Evolutionary conservation across 2,329 filamentous ascomycete genomes (phyloP), one percentile per base, ranked within the genome.

Genomic region (Alternaria rosae): DNA sequence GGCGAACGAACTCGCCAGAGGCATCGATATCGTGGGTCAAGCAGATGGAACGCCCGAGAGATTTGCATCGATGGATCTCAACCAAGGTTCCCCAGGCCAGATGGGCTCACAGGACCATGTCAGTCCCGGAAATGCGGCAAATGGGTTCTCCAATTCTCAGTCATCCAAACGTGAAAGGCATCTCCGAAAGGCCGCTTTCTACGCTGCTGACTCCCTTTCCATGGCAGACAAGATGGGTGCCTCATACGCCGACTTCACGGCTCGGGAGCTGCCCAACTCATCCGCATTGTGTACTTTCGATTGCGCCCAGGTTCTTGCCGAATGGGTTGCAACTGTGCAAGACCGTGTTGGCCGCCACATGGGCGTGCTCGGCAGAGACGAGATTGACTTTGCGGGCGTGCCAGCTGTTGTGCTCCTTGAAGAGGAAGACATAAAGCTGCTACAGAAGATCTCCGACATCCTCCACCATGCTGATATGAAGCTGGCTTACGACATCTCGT

Each of bases 301-400:
- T 75, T 98, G 94, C 74, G 91, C 92, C 3, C 94, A 97, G 75
- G 93, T 98, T 1, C 86, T 99, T 30, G 93, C 93, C 0, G 94
- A 98, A 79, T 99, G 94, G 94, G 87, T 95, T 42, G 92, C 92
- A 6, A 95, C 93, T 1, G 88, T 98, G 4, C 95, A 99, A 78
- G 94, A 97, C 74, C 91, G 95, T 9, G 91, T 97, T n/a, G 94
- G 94, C 0, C 89, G 89, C 5, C 97, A 95, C 72, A 80, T 98
- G 6, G 94, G 94, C 5, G 88, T 97, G 6, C 85, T 98, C 2
- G 94, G 94, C 12, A 90, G 91, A 61, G 92, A 97, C 66, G 86
- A 91, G 0, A 87, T 95, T 32, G 93, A 97, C 71, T 85, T 92
- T 54, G 84, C 85, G 1, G 90, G 94, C 69, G 91, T 97, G 8